Percentiles rank a stretch among this genome's conserved stretches.
These are phyloP conservation scores for Lactarius evosmus DNA, from an alignment of 768 basidiomycete genomes.

Conservation along the genomic window DNA sequence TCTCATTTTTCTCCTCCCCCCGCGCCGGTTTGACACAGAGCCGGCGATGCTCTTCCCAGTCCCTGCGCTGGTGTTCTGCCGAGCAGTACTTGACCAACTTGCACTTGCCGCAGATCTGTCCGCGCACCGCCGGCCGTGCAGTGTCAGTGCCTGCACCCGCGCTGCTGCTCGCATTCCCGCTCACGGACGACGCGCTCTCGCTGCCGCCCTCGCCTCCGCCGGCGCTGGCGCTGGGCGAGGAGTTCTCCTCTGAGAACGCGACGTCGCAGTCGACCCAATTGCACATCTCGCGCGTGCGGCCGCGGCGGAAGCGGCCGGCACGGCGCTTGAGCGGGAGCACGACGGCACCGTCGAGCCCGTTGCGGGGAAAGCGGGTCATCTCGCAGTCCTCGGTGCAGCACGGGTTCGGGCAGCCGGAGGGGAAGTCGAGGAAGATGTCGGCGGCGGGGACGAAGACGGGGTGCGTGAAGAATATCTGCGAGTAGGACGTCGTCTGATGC, in stretches of 20 bases:
- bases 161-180: constrained; percentile 20
- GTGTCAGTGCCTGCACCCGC: constrained; percentile 18
- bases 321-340: constrained; percentile 63
- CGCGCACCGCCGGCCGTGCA: constrained; percentile 32
- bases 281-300: constrained; percentile 65
- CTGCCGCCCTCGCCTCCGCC: constrained; percentile 38
- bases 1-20: not conserved
- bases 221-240: constrained; percentile 22
- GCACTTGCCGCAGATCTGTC: constrained; percentile 73
- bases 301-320: constrained; percentile 38
- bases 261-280: constrained; percentile 78
- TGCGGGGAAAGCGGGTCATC: constrained; percentile 74
- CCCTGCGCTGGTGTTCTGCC: constrained; percentile 66
- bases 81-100: constrained; percentile 77
- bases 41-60: constrained; percentile 75
- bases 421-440: constrained; percentile 74
- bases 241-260: constrained; percentile 52
- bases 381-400: constrained; percentile 80
- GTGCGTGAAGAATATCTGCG: constrained; percentile 78
- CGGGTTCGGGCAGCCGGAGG: constrained; percentile 75
- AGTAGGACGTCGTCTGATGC: constrained; percentile 76
- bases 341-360: constrained; percentile 57
- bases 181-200: constrained; percentile 28
- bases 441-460: constrained; percentile 65
- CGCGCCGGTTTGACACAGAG: constrained; percentile 50